Conservation (phyloP, 129 eudicot genomes). For the Dittrichia graveolens region DNA sequence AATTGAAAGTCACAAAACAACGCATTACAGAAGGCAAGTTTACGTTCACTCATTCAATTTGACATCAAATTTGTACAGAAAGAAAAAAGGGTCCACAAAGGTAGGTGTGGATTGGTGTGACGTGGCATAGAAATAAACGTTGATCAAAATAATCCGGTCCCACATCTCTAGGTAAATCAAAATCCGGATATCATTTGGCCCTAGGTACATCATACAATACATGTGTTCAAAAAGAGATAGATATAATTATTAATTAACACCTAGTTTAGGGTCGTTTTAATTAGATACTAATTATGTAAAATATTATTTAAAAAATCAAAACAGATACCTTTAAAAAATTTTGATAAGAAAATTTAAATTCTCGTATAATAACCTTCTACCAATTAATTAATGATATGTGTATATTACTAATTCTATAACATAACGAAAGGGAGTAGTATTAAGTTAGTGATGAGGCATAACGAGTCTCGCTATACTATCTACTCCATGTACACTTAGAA, state of each 20-base stretch:
- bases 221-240: not conserved
- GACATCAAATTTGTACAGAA: not conserved
- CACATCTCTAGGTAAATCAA: conserved; percentile 9
- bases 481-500: too few species aligned
- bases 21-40: conserved; percentile 22
- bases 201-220: too few species aligned
- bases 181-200: not conserved
- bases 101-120: conserved; percentile 33
- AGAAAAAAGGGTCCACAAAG: not conserved
- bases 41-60: conserved; percentile 35
- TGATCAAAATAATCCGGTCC: not conserved
- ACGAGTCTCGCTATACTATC: too few species aligned
- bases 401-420: too few species aligned
- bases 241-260: not conserved
- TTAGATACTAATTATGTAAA: not conserved
- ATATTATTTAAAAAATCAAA: not conserved
- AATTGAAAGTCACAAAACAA: conserved; percentile 14
- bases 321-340: not conserved
- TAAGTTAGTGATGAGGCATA: too few species aligned
- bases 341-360: too few species aligned
- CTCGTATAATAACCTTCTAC: too few species aligned
- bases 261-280: too few species aligned
- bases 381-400: too few species aligned
- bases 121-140: conserved; percentile 32
- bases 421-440: too few species aligned